Conservation (phyloP, 176 grass and related monocot species). For the Juncus inflexus region DNA sequence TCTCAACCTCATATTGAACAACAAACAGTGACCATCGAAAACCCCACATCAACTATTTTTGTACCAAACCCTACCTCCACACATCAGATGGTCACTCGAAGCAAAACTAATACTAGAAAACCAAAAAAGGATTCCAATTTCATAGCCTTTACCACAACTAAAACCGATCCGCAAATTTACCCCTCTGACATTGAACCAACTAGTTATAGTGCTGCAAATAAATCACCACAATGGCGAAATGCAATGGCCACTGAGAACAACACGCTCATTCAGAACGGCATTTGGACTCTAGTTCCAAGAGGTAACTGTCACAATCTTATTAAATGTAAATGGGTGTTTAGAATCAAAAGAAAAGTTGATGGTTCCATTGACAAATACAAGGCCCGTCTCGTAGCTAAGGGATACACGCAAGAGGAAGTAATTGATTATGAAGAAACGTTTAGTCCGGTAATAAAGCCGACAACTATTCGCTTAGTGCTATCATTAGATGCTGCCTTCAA, state of each 20-base stretch:
- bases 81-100: neutral
- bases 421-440: constrained; percentile 13
- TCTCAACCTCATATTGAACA: neutral
- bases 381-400: neutral
- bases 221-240: neutral
- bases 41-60: neutral
- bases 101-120: neutral
- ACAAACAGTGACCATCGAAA: neutral
- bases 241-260: constrained; percentile 1
- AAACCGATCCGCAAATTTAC: neutral
- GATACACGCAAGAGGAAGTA: neutral
- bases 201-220: neutral
- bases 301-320: neutral
- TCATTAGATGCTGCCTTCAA: neutral
- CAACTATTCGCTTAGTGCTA: neutral
- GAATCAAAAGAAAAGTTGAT: neutral
- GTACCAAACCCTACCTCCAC: neutral
- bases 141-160: neutral
- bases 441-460: neutral
- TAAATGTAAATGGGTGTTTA: constrained; percentile 12
- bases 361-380: neutral
- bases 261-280: neutral
- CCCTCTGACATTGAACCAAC: neutral
- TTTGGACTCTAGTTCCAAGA: neutral
- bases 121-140: neutral